phyloP scores from a whole-genome alignment of 2,329 filamentous ascomycete genomes.

The Thielaviopsis musarum region DNA sequence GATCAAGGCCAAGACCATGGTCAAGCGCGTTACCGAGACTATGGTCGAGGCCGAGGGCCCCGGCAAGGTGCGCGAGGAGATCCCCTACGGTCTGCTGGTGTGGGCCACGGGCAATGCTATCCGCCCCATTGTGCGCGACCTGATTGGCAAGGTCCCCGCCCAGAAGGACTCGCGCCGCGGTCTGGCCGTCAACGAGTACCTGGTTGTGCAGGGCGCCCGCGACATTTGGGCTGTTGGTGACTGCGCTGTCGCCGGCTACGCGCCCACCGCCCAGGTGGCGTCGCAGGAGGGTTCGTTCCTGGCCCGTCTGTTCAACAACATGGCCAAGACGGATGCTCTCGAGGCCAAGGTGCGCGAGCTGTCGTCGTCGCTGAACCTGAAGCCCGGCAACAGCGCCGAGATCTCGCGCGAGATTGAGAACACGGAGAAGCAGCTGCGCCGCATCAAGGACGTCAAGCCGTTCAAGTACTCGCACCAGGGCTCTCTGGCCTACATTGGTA shows the following conservation, averaged over 20 bases:
- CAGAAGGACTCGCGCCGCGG: constrained; percentile 92
- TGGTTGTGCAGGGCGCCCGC: constrained; percentile 90
- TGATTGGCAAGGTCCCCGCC: constrained; percentile 81
- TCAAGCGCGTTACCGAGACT: constrained; percentile 90
- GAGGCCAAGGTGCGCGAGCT: constrained; percentile 61
- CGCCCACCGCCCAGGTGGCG: constrained; percentile 91
- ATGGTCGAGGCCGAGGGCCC: constrained; percentile 79
- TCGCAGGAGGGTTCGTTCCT: constrained; percentile 92
- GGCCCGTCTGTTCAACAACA: constrained; percentile 92
- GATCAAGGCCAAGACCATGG: constrained; percentile 97
- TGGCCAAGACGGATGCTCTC: constrained; percentile 82
- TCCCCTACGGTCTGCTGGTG: constrained; percentile 89
- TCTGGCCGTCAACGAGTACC: constrained; percentile 93
- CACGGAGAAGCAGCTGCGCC: constrained; percentile 69
- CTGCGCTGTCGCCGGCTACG: constrained; percentile 94
- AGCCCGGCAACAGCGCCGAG: constrained; percentile 50
- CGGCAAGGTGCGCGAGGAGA: constrained; percentile 55
- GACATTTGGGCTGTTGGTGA: constrained; percentile 98
- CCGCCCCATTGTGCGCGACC: constrained; percentile 73
- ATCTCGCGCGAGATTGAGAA: constrained; percentile 60
- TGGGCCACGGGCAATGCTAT: constrained; percentile 97
- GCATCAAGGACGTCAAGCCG: constrained; percentile 87
- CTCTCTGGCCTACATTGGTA: constrained; percentile 91
- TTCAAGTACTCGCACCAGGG: constrained; percentile 99
- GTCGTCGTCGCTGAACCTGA: constrained; percentile 41